Percentiles rank a stretch among this genome's conserved stretches.
phyloP scores from a whole-genome alignment of 2,329 filamentous ascomycete genomes.

The Colletotrichum destructivum region DNA sequence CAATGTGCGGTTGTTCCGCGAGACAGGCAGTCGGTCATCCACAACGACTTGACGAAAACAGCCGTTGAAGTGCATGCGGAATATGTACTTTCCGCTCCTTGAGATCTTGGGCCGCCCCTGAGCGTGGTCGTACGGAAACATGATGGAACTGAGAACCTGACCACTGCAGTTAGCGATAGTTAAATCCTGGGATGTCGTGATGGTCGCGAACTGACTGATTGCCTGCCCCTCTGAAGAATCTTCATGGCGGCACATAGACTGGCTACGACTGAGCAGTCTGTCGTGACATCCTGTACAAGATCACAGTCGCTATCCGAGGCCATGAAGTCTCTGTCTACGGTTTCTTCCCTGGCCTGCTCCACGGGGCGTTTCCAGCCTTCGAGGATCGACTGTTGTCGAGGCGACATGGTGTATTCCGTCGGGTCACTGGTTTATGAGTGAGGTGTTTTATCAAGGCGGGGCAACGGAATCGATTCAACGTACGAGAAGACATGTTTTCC shows the following conservation, averaged over 20 bases:
- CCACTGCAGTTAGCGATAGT: conserved; percentile 9
- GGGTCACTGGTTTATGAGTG: conserved; percentile 70
- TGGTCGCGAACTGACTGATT: conserved; percentile 68
- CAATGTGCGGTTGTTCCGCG: conserved; percentile 80
- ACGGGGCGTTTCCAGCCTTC: conserved; percentile 84
- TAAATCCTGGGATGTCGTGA: neutral
- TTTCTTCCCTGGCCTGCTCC: conserved; percentile 69
- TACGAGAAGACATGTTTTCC: conserved; percentile 75
- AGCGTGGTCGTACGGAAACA: conserved; percentile 81
- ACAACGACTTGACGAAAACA: conserved; percentile 89
- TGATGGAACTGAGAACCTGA: conserved; percentile 78
- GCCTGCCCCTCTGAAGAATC: conserved; percentile 77
- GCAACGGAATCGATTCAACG: conserved; percentile 47
- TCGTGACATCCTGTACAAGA: conserved; percentile 94
- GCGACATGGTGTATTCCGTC: conserved; percentile 79
- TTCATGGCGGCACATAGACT: conserved; percentile 89
- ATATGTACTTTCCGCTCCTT: conserved; percentile 88
- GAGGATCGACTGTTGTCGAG: conserved; percentile 82
- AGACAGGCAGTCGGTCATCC: conserved; percentile 88
- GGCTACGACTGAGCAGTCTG: conserved; percentile 97
- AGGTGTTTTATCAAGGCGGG: conserved; percentile 38
- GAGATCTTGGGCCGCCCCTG: conserved; percentile 75
- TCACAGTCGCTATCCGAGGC: conserved; percentile 74
- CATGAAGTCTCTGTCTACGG: conserved; percentile 66
- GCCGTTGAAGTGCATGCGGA: conserved; percentile 96